Evolutionary conservation across 2,329 filamentous ascomycete genomes (phyloP).

Genomic region (Botrytis aclada): DNA sequence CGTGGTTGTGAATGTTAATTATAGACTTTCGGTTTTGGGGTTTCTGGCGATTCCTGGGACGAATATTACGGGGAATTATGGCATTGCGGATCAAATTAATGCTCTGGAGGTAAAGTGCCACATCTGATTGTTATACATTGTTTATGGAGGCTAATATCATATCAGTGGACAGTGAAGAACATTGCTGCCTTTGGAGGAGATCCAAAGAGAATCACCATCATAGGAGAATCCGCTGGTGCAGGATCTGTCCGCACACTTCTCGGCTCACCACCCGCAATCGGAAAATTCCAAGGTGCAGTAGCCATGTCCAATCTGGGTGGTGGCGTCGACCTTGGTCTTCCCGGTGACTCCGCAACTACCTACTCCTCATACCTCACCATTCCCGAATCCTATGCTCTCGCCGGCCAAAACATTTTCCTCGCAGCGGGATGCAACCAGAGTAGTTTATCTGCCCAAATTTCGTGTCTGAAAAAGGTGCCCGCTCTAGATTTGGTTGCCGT

Average conservation of each 20-base stretch:
- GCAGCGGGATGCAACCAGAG: slow-evolving; percentile 48
- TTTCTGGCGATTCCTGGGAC: slow-evolving; percentile 50
- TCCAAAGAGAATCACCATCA: slow-evolving; percentile 45
- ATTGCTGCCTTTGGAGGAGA: slow-evolving; percentile 49
- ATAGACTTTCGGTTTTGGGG: slow-evolving; percentile 33
- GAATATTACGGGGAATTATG: slow-evolving; percentile 50
- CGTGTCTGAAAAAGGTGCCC: slow-evolving; percentile 45
- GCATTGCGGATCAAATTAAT: slow-evolving; percentile 50
- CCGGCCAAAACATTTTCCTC: slow-evolving; percentile 48
- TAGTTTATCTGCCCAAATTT: slow-evolving; percentile 43
- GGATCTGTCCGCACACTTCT: slow-evolving; percentile 49
- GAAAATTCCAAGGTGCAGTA: slow-evolving; percentile 47
- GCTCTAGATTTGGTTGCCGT: slow-evolving; percentile 41
- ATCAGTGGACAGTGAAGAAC: slow-evolving; percentile 48
- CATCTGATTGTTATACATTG: not conserved
- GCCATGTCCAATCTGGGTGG: slow-evolving; percentile 53
- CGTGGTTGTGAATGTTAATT: slow-evolving; percentile 34
- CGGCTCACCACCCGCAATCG: slow-evolving; percentile 47
- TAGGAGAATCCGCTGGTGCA: slow-evolving; percentile 51
- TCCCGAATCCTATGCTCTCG: slow-evolving; percentile 46
- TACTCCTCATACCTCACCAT: slow-evolving; percentile 54
- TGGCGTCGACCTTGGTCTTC: slow-evolving; percentile 46
- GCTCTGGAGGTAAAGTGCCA: slow-evolving; percentile 42
- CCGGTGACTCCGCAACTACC: slow-evolving; percentile 49
- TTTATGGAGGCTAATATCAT: not conserved